These are phyloP conservation scores for Polygonum maritimum DNA, from an alignment of 148 eudicot species.

Conservation along the genomic window DNA sequence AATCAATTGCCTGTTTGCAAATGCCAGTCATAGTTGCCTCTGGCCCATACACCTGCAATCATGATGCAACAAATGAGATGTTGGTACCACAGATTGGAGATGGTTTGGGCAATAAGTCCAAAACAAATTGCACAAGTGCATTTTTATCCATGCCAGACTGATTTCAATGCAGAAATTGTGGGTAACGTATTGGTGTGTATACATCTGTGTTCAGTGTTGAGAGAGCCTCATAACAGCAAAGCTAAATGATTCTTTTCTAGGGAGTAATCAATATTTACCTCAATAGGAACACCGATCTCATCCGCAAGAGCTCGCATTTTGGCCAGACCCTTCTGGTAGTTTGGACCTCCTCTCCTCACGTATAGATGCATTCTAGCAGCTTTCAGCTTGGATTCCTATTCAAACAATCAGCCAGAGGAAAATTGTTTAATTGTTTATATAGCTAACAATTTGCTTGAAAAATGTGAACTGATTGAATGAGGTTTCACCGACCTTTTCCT, in stretches of 20 bases:
- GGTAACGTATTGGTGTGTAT: neutral
- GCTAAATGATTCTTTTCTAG: neutral
- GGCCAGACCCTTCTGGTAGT: constrained; percentile 93
- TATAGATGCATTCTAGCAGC: constrained; percentile 88
- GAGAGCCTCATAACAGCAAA: neutral
- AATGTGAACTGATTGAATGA: neutral
- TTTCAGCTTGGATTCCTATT: constrained; percentile 68
- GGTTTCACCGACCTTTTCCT: constrained; percentile 8
- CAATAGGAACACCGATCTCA: constrained; percentile 93
- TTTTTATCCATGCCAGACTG: neutral
- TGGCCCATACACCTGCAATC: constrained; percentile 75
- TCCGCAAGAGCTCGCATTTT: constrained; percentile 85
- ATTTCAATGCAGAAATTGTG: neutral
- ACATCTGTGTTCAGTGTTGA: neutral
- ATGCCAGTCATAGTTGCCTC: constrained; percentile 98
- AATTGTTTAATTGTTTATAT: neutral
- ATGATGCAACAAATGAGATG: neutral
- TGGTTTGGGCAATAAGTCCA: neutral
- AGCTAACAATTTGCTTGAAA: neutral
- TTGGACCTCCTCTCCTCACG: constrained; percentile 98
- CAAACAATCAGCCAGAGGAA: neutral
- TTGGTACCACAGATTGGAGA: too few relatives aligned
- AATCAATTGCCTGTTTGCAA: constrained; percentile 95
- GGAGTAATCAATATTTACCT: constrained; percentile 33
- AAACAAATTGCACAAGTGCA: neutral